Base-by-base conservation (phyloP, 495 filamentous ascomycete genomes). In the Amorphotheca resinae region DNA sequence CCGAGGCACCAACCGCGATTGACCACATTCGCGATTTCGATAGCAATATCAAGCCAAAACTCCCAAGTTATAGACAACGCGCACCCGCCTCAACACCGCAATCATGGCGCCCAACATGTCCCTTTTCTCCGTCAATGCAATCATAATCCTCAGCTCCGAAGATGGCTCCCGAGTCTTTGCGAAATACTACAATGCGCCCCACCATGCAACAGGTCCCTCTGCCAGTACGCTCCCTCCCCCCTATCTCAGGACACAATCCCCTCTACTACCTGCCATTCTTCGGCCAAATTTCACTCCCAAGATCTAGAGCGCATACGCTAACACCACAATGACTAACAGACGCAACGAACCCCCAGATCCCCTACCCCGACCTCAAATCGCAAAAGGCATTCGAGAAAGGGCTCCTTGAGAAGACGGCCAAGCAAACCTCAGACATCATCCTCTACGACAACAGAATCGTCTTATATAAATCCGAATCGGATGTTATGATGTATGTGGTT, bases 361-460 rank as follows among this genome's bases (percentile, higher is more conserved):
- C 93, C 32, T 96, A 95, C 65, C 77, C 87, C 16, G 84, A 84
- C 30, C 59, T 93, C 26, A 94, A 94, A 61, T 79, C 89, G 46
- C 91, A 98, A 62, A 91, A 86, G 54, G 73, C 82, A 4, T 98
- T 98, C 59, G 91, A 98, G 63, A 95, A 95, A 67, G 91, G 87
- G 11, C 73, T 98, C 18, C 65, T 95, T 33, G 85, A 91, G 47
- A 98, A 98, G 73, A 98, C 91, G 12, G 86, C 84, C 51, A 98
- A 98, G 69, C 84, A 88, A 56, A 84, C 76, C 18, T 84, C 80
- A 42, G 91, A 98, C 65, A 87, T 98, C 53, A 93, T 98, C 42
- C 76, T 96, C 37, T 96, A 93, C 66, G 91, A 96, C 63, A 86
- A 85, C 64, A 77, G 83, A 50, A 76, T 96, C 25, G 87, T 96